These are phyloP conservation scores for Lepidium sativum DNA, from an alignment of 345 rosid genomes.

Conservation along the genomic window DNA sequence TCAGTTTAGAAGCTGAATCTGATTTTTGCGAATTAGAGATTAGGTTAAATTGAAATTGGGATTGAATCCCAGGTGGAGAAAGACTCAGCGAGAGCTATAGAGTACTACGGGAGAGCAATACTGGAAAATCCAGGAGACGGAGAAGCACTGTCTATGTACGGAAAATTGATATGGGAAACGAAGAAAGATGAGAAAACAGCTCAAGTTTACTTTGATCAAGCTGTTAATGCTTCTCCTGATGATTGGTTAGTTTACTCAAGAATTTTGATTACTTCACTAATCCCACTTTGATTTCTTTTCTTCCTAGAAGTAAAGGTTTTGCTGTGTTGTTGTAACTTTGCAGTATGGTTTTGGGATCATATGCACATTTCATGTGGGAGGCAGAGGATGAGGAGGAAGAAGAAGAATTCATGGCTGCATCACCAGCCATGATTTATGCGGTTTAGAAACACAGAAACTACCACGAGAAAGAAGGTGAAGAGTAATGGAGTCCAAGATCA, in stretches of 20 bases:
- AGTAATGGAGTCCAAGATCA: not conserved
- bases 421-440: conserved; percentile 35
- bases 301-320: not conserved
- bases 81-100: conserved; percentile 52
- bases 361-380: conserved; percentile 89
- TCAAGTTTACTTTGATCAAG: conserved; percentile 58
- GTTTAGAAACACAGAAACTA: conserved; percentile 14
- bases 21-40: not conserved
- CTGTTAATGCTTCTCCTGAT: conserved; percentile 54
- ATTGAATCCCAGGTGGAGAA: conserved; percentile 35
- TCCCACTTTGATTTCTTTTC: not conserved
- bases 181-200: conserved; percentile 55
- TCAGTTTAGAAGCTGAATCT: not conserved
- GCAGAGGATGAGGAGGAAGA: conserved; percentile 54
- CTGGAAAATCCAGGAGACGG: conserved; percentile 76
- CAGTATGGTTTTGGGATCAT: conserved; percentile 76
- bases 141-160: conserved; percentile 62
- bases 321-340: not conserved
- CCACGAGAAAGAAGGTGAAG: not conserved
- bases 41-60: not conserved
- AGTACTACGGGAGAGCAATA: conserved; percentile 72
- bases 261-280: not conserved
- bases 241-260: conserved; percentile 38
- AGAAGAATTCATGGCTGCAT: conserved; percentile 1
- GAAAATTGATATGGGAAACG: conserved; percentile 69